Conservation (phyloP, 1,139 yeast species). For the Hyphopichia pseudoburtonii region DNA sequence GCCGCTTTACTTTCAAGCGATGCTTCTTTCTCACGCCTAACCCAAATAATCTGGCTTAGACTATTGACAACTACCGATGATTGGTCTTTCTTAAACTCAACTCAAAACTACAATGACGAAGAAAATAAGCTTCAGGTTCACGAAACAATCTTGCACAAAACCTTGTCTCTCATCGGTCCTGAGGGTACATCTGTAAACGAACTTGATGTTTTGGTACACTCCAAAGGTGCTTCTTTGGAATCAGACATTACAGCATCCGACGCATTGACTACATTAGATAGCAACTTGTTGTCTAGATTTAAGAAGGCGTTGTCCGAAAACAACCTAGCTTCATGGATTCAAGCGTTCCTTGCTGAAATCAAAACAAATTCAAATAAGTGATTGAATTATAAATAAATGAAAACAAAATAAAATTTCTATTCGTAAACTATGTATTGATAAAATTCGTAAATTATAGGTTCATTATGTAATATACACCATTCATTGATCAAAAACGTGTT, state of each 20-base stretch:
- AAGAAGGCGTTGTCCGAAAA: neutral
- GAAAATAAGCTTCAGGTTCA: conserved; percentile 38
- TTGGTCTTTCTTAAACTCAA: conserved; percentile 48
- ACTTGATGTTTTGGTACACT: conserved; percentile 6
- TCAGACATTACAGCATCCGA: neutral
- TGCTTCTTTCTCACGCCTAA: conserved; percentile 17
- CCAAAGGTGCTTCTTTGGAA: conserved; percentile 1
- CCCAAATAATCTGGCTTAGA: conserved; percentile 60
- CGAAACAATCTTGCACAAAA: conserved; percentile 47
- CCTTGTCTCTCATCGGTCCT: conserved; percentile 25
- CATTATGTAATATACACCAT: neutral
- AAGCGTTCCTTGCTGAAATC: conserved; percentile 4
- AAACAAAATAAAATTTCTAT: too few species aligned
- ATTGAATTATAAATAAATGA: too few species aligned
- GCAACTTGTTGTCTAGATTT: too few species aligned
- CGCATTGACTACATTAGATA: neutral
- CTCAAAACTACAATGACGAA: conserved; percentile 44
- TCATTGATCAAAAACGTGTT: too few species aligned
- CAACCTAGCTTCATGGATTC: conserved; percentile 4
- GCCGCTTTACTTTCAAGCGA: conserved; percentile 32
- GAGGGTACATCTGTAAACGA: conserved; percentile 5
- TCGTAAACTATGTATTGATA: too few species aligned
- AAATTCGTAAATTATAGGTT: too few species aligned
- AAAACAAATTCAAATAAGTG: too few species aligned
- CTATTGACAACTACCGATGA: conserved; percentile 56